phyloP scores from a whole-genome alignment of 441 rosid genomes.

The Populus hybrid region DNA sequence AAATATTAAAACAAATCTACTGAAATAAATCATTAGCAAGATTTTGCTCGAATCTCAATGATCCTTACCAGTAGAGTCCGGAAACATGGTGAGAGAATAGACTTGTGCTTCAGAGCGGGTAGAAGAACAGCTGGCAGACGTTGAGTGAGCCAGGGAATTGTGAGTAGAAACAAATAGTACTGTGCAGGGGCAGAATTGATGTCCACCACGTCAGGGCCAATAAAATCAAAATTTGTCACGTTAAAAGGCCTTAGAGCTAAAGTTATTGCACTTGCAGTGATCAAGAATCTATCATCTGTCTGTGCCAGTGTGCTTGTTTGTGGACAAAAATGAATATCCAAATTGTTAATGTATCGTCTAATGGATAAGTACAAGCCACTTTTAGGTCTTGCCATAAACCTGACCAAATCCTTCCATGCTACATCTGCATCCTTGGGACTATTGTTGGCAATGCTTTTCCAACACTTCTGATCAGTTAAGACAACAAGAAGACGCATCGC shows the following conservation, averaged over 20 bases:
- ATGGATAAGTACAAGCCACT: constrained; percentile 69
- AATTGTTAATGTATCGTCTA: constrained; percentile 58
- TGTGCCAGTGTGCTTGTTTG: constrained; percentile 31
- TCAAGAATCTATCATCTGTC: constrained; percentile 67
- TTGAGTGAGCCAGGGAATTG: constrained; percentile 73
- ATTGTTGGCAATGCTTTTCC: constrained; percentile 49
- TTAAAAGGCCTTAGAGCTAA: constrained; percentile 86
- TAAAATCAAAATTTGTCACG: constrained; percentile 28
- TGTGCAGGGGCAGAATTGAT: constrained; percentile 45
- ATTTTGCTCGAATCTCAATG: constrained; percentile 24
- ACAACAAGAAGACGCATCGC: constrained; percentile 65
- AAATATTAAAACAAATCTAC: background rate
- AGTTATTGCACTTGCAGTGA: constrained; percentile 78
- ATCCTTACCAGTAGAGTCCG: constrained; percentile 68
- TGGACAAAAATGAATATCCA: constrained; percentile 33
- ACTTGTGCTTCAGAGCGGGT: constrained; percentile 84
- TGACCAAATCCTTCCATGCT: constrained; percentile 54
- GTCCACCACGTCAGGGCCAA: constrained; percentile 27
- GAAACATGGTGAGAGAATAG: constrained; percentile 67
- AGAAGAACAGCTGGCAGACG: constrained; percentile 74
- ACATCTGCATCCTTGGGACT: constrained; percentile 47
- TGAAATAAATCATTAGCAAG: constrained; percentile 3
- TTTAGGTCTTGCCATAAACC: constrained; percentile 60
- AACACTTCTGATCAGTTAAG: constrained; percentile 73
- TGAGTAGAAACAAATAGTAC: constrained; percentile 57